These are phyloP conservation scores for Cinchona pubescens DNA, from an alignment of 257 asterid species.

Conservation along the genomic window DNA sequence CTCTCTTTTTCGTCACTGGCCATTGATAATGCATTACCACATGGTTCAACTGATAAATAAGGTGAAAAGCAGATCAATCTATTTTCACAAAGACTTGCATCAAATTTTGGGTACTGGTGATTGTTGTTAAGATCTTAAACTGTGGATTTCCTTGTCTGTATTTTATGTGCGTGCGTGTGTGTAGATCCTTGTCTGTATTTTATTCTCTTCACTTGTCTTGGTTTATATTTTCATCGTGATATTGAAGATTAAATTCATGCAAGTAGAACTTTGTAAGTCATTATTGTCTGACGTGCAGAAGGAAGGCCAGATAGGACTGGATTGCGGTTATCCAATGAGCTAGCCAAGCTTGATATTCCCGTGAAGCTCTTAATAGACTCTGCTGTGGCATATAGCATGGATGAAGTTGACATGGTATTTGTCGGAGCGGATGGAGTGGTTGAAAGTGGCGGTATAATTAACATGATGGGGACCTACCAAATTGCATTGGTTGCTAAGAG, in stretches of 20 bases:
- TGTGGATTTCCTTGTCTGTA: not conserved
- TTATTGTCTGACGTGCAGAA: conserved; percentile 51
- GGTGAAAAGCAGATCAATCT: not conserved
- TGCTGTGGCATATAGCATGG: conserved; percentile 95
- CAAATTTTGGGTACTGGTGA: not conserved
- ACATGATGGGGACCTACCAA: conserved; percentile 99
- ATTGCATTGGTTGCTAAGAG: conserved; percentile 90
- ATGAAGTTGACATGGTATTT: conserved; percentile 90
- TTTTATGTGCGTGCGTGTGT: too few species aligned
- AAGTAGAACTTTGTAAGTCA: not conserved
- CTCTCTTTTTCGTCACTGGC: not conserved
- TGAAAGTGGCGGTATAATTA: conserved; percentile 91
- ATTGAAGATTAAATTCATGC: not conserved
- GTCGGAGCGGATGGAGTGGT: conserved; percentile 97
- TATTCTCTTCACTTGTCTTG: not conserved
- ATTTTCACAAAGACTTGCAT: not conserved
- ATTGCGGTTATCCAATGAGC: conserved; percentile 70
- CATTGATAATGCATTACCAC: not conserved
- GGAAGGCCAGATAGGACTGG: conserved; percentile 95
- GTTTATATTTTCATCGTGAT: not conserved
- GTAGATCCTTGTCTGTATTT: not conserved
- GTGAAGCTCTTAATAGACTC: conserved; percentile 92
- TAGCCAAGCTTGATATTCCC: conserved; percentile 83
- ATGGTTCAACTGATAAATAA: conserved; percentile 1
- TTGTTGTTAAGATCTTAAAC: not conserved